Evolutionary conservation across 1,139 yeast genomes (phyloP), one percentile per base, ranked within the genome.

Genomic region (Nakaseomyces sp.): DNA sequence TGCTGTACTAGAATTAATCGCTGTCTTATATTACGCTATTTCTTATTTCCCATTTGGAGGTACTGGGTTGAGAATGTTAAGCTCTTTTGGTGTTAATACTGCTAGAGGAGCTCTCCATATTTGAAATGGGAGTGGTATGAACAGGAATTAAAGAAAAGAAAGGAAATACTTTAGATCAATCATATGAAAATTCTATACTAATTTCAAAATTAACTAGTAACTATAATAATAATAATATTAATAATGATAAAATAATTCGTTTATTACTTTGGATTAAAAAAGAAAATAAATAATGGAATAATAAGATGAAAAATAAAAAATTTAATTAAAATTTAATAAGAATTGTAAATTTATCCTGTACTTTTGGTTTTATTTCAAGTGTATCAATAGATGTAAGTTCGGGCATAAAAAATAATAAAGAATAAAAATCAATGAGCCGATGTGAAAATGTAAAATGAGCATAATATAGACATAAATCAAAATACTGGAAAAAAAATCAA

Each of bases 11-110:
- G 96, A 91, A 63, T 69, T 88, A 16, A 66, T 91, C 49, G 93
- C 97, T 1, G 89, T 93, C 9, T 57, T 86, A 13, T 91, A 93
- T 72, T 91, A 91, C 61, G 81, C 91, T 0, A 72, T 91, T 32
- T 85, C 95, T 58, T 91, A 91, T 63, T 91, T 91, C 71, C 98
- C 98, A 25, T 85, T 88, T 68, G 97, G 97, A 9, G 87, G 95
- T 0, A 85, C 85, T 53, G 85, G 95, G 3, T 67, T 89, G 55
- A 79, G 88, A 43, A 81, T 87, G 77, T 79, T 91, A 38, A 77
- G 93, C 12, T 74, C 89, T 47, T 75, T 84, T 48, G 79, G 93
- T 6, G 73, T 86, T 22, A 83, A 94, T 42, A 91, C 86, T 58
- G 75, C 66, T n/a, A 58, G 67, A 48, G 67, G 67, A 1, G 67